Percentiles rank a stretch among this genome's conserved stretches.
These are phyloP conservation scores for Amanita inopinata DNA, from an alignment of 768 basidiomycete genomes.

Conservation along the genomic window DNA sequence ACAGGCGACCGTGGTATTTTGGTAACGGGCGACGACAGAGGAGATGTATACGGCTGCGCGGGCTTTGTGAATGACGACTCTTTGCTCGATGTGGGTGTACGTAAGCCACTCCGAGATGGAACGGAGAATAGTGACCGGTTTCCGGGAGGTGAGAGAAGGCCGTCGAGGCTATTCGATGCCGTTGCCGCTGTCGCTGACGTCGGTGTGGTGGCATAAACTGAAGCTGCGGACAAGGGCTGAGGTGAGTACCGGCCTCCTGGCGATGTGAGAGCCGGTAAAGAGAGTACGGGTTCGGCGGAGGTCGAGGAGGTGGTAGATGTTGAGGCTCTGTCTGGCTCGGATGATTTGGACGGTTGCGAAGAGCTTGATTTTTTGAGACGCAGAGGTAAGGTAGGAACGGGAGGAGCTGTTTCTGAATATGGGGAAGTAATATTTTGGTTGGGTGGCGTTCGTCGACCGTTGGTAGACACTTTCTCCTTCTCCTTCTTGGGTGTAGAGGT, in stretches of 20 bases:
- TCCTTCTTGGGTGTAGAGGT: constrained; percentile 10
- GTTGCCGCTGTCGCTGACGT: constrained; percentile 1
- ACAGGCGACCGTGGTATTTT: too few species aligned
- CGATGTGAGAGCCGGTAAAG: too few species aligned
- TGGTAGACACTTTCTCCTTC: constrained; percentile 13
- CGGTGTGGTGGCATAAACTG: neutral
- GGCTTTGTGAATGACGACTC: neutral
- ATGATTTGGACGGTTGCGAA: neutral
- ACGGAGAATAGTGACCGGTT: constrained; percentile 9
- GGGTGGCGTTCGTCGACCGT: neutral
- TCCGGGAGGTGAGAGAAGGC: constrained; percentile 5
- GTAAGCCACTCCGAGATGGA: neutral
- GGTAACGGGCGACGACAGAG: constrained; percentile 2
- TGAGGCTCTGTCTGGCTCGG: neutral
- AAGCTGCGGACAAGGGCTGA: neutral
- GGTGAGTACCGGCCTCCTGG: too few species aligned
- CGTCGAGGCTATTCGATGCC: constrained; percentile 10
- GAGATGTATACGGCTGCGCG: neutral
- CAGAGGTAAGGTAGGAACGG: constrained; percentile 5
- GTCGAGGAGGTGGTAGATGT: constrained; percentile 17
- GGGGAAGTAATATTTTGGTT: neutral
- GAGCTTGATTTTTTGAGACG: constrained; percentile 4
- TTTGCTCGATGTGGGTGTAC: constrained; percentile 1
- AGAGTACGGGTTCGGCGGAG: constrained; percentile 20
- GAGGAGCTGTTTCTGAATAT: neutral